These are phyloP conservation scores for Rugonectria rugulosa DNA, from an alignment of 2,329 filamentous ascomycete genomes.

Conservation along the genomic window DNA sequence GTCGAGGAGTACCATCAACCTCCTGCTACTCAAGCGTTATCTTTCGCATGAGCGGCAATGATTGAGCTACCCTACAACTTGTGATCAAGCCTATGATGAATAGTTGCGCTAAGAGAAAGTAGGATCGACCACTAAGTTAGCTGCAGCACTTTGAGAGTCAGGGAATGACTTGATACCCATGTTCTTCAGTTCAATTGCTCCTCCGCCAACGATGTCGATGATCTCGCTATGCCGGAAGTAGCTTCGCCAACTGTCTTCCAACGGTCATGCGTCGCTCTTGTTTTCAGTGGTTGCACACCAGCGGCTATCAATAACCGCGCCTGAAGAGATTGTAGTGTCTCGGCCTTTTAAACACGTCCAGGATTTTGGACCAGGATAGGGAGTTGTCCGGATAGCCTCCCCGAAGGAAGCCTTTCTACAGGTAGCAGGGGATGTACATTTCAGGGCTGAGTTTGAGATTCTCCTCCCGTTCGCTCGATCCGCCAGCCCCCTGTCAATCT, in stretches of 20 bases:
- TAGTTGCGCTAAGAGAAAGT: too few species aligned
- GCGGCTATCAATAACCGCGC: conserved; percentile 1
- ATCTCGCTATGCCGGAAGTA: background rate
- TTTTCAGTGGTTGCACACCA: background rate
- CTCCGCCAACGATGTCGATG: background rate
- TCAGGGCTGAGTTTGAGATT: background rate
- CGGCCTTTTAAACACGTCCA: too few species aligned
- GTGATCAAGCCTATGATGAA: background rate
- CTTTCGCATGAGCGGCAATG: background rate
- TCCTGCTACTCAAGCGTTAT: too few species aligned
- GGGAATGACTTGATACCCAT: background rate
- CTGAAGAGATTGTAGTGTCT: too few species aligned
- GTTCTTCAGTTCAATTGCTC: background rate
- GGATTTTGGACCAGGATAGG: too few species aligned
- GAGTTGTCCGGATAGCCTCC: too few species aligned
- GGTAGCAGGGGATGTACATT: background rate
- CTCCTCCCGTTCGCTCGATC: background rate
- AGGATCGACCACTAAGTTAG: background rate
- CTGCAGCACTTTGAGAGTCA: too few species aligned
- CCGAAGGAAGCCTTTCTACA: too few species aligned
- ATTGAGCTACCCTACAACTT: background rate
- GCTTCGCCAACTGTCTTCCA: background rate
- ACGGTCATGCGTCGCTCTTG: background rate
- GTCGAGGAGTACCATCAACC: background rate
- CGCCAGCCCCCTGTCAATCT: background rate